Evolutionary conservation across 2,329 filamentous ascomycete species (phyloP), one percentile per base, ranked within the genome.

Genomic region (Hymenoscyphus salicellus): DNA sequence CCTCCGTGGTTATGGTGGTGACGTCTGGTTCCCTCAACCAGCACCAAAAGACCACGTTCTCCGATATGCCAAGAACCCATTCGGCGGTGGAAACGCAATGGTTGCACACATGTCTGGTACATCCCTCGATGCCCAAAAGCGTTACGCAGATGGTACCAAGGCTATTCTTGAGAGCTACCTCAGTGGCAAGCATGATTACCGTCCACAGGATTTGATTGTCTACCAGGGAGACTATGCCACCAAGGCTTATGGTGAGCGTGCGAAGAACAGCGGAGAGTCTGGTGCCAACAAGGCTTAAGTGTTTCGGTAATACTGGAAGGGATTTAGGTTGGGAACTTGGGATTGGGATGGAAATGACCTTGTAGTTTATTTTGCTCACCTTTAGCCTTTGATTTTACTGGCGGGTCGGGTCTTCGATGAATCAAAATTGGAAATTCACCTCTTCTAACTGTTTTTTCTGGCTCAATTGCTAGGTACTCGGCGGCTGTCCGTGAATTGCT

Each of bases 31-130:
- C 92, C 93, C 93, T 57, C 95, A 99, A 85, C 95, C 95, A 73
- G 95, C 95, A 26, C 93, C 93, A 76, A 86, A 88, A 80, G 93
- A 97, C 77, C 95, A 99, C 85, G 87, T 88, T 66, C 91, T 99
- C 75, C 93, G 95, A 78, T 91, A 89, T 78, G 94, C 92, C 78
- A 89, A 93, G 86, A 95, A 94, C 86, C 91, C 91, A 77, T 97
- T 92, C 84, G 94, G 93, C 73, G 95, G 94, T 76, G 95, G 95
- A 77, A 98, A 98, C 82, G 95, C 93, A 81, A 99, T 95, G 91
- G 93, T 97, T 66, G 92, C 95, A 64, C 95, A 98, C 88, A 97
- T 98, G 92, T 97, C 93, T 14, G 95, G 95, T 77, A 98, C 94
- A 65, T 97, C 93, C n/a, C 89, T 99, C 77, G 95, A 99, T 77